These are phyloP conservation scores for Neurospora sp. DNA, from an alignment of 495 filamentous ascomycete genomes.

Conservation along the genomic window DNA sequence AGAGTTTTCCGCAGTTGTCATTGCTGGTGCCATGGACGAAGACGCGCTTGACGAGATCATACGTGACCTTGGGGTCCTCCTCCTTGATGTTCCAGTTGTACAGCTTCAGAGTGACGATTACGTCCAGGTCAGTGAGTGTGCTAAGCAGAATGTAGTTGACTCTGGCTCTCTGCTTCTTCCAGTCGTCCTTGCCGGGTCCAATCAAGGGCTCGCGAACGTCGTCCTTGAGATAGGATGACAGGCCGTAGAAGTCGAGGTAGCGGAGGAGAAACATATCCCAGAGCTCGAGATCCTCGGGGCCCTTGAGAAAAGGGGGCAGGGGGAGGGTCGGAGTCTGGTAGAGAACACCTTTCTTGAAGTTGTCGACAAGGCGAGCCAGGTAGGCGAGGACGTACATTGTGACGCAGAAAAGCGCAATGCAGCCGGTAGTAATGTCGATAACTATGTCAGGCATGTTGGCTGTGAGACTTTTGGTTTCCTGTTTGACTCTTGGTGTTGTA, in stretches of 20 bases:
- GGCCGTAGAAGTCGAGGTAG: neutral
- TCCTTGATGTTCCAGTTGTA: neutral
- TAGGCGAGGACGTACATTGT: neutral
- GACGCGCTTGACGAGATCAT: neutral
- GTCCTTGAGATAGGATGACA: neutral
- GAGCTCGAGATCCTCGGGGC: neutral
- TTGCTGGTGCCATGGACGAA: neutral
- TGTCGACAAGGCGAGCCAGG: neutral
- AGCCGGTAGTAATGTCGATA: neutral
- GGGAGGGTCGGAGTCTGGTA: neutral
- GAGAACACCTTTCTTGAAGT: neutral
- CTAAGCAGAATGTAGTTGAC: neutral
- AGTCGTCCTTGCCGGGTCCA: neutral
- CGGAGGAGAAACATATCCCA: neutral
- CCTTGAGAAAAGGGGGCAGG: neutral
- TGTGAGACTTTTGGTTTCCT: neutral
- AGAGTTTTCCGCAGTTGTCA: neutral
- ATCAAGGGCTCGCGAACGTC: neutral
- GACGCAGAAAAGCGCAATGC: neutral
- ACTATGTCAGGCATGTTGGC: neutral
- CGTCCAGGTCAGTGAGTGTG: neutral
- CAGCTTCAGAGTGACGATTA: neutral
- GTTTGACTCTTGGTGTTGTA: neutral
- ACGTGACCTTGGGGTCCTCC: neutral
- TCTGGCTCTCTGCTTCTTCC: neutral